These are phyloP conservation scores for Tremellales sp. DNA, from an alignment of 1,284 basidiomycete species.

Conservation along the genomic window DNA sequence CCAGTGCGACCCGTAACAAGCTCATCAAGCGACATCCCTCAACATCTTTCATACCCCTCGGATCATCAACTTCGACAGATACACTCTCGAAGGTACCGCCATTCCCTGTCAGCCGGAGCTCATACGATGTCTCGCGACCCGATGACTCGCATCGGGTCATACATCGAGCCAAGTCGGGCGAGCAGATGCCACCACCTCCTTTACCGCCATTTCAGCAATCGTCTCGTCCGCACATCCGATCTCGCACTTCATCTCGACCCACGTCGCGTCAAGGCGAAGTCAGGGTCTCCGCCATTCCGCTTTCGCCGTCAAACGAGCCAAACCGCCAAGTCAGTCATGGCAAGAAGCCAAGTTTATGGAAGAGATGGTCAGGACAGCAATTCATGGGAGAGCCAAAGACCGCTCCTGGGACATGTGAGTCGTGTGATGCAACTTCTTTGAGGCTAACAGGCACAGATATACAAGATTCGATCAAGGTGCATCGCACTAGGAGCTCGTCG, in stretches of 20 bases:
- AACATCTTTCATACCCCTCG: slow-evolving; percentile 21
- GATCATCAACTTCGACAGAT: slow-evolving; percentile 5
- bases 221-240: no score
- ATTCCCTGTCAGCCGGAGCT: slow-evolving; percentile 5
- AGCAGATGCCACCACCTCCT: slow-evolving; percentile 33
- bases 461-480: slow-evolving; percentile 2
- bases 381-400: neutral
- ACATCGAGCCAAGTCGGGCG: slow-evolving; percentile 20
- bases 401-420: neutral
- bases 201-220: no score
- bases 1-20: slow-evolving; percentile 12
- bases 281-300: slow-evolving; percentile 19
- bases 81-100: neutral
- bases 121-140: slow-evolving; percentile 12
- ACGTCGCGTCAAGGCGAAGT: slow-evolving; percentile 5
- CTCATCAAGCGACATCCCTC: slow-evolving; percentile 32
- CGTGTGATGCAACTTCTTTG: neutral
- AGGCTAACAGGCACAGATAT: neutral
- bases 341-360: slow-evolving; percentile 29
- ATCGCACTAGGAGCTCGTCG: slow-evolving; percentile 25
- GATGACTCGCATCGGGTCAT: neutral
- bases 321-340: slow-evolving; percentile 10
- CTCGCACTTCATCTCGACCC: no score
- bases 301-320: slow-evolving; percentile 23
- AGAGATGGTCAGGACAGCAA: slow-evolving; percentile 24